Evolutionary conservation across 768 basidiomycete species (phyloP).

Genomic region (Auriscalpium orientale): DNA sequence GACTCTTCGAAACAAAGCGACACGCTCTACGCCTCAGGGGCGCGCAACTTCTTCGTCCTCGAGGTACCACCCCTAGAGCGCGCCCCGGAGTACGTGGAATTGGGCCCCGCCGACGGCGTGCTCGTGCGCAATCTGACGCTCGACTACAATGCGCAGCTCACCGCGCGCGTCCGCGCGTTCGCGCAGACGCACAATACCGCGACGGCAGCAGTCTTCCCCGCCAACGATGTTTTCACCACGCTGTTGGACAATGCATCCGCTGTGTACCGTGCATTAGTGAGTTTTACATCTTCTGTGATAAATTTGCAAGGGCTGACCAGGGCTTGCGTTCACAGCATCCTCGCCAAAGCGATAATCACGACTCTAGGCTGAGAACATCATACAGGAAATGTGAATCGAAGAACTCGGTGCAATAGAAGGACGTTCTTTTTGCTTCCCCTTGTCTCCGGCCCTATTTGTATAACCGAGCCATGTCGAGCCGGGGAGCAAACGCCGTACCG

Average conservation of each 20-base stretch:
- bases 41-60: conserved; percentile 29
- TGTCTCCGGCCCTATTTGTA: too few relatives aligned
- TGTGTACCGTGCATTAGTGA: conserved; percentile 57
- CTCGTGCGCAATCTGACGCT: conserved; percentile 30
- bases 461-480: too few relatives aligned
- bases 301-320: too few relatives aligned
- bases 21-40: conserved; percentile 36
- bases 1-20: conserved; percentile 34
- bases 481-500: too few relatives aligned
- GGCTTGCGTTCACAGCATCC: too few relatives aligned
- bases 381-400: too few relatives aligned
- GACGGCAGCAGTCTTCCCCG: conserved; percentile 45
- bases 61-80: conserved; percentile 33
- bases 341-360: too few relatives aligned
- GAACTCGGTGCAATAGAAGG: too few relatives aligned
- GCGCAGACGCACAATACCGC: conserved; percentile 33
- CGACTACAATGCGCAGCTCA: conserved; percentile 46
- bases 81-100: conserved; percentile 31
- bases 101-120: conserved; percentile 23
- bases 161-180: conserved; percentile 31
- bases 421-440: too few relatives aligned
- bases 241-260: conserved; percentile 54
- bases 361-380: too few relatives aligned
- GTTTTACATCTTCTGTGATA: background rate
- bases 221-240: conserved; percentile 49